Evolutionary conservation across 371 early-diverging fungal species (phyloP), one percentile per base, ranked within the genome.

Genomic region (Entomophthora muscae): DNA sequence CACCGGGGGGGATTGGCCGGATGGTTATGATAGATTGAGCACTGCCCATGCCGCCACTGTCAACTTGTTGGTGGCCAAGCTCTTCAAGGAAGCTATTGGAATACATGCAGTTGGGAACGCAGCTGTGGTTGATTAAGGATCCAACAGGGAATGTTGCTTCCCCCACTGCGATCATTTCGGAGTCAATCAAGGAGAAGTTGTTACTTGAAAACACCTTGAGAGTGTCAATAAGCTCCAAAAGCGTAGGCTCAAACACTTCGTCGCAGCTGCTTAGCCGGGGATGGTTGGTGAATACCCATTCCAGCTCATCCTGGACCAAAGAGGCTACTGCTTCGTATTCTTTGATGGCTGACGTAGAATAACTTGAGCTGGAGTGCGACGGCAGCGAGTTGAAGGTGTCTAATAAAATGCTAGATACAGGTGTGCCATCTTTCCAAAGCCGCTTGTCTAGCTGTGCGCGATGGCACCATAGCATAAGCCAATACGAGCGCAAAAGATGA

Each of bases 81-180:
- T 42, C 42, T 10, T 42, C 42, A 42, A 42, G 42, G 42, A 10
- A 42, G 42, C 42, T 10, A 17, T 42, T 42, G 17, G 5, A 42
- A 42, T 42, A 42, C 42, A 80, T 75, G 24, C 85, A 82, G 63
- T 90, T 92, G 12, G 92, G 94, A 13, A 75, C 68, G 67, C 94
- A 93, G 1, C 87, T 84, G 71, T 93, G 92, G 70, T 93, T 93
- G 69, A 93, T 79, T 57, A 91, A 70, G 0, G 89, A 79, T 0
- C 79, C 87, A 2, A 88, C 68, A 0, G 91, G 89, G 63, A 82
- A 89, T 10, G 86, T 82, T 2, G 88, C 89, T 57, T 85, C 86
- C 0, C 84, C 91, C 66, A 86, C 70, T 1, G 77, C 65, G 67
- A 83, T 84, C 64, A 86, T 66, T 23, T 88, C 80, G 0, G 71